Conservation (phyloP, 1,284 basidiomycete species). For the Schizopora paradoxa region DNA sequence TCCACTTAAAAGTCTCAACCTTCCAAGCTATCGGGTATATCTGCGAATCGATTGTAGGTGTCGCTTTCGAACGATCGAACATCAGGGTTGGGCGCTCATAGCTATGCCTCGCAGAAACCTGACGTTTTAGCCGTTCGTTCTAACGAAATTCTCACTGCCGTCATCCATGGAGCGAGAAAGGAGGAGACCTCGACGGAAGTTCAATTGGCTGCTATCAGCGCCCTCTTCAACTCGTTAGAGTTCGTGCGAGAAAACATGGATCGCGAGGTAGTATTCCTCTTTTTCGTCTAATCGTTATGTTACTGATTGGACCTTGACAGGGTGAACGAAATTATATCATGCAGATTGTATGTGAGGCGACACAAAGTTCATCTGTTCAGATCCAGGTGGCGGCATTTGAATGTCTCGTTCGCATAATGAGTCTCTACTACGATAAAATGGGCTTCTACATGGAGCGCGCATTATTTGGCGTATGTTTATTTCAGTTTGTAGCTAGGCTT, state of each 20-base stretch:
- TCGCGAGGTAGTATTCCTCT: slow-evolving; percentile 60
- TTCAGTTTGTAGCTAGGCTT: slow-evolving; percentile 2
- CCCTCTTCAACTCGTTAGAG: slow-evolving; percentile 93
- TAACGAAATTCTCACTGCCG: slow-evolving; percentile 97
- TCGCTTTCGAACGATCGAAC: slow-evolving; percentile 18
- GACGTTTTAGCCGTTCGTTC: slow-evolving; percentile 85
- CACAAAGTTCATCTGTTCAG: slow-evolving; percentile 72
- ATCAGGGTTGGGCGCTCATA: slow-evolving; percentile 16
- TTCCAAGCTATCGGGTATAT: slow-evolving; percentile 96
- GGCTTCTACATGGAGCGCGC: slow-evolving; percentile 99
- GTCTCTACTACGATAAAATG: slow-evolving; percentile 99
- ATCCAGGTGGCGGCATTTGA: slow-evolving; percentile 95
- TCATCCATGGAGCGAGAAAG: slow-evolving; percentile 96
- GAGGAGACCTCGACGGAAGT: slow-evolving; percentile 94
- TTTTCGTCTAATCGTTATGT: slow-evolving; percentile 5
- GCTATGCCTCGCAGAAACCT: slow-evolving; percentile 60
- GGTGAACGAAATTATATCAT: slow-evolving; percentile 99
- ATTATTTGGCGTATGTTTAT: slow-evolving; percentile 79
- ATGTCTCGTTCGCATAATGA: slow-evolving; percentile 95
- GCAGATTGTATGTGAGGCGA: slow-evolving; percentile 99
- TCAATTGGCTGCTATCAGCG: slow-evolving; percentile 91
- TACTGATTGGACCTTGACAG: slow-evolving; percentile 35
- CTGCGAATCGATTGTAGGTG: slow-evolving; percentile 90
- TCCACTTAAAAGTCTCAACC: slow-evolving; percentile 81
- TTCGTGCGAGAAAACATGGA: slow-evolving; percentile 99